Conservation (phyloP, 306 rosid species). For the Sesbania bispinosa region DNA sequence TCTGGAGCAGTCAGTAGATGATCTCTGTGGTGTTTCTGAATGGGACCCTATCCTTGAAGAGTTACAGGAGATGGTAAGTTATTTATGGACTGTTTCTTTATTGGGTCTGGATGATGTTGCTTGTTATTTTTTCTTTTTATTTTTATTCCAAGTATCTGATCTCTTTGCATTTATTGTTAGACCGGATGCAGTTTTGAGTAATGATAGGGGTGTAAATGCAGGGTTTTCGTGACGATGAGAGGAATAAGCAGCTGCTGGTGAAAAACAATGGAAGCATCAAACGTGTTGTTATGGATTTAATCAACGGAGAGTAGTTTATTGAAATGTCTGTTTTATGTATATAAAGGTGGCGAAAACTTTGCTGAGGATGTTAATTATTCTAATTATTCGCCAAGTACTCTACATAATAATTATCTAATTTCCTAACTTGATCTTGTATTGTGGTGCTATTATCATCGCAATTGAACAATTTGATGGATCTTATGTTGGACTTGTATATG, state of each 20-base stretch:
- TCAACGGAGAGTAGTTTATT: constrained; percentile 50
- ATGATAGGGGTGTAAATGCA: constrained; percentile 30
- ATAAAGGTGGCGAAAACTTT: not conserved
- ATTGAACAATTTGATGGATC: constrained; percentile 11
- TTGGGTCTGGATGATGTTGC: not conserved
- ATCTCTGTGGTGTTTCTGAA: constrained; percentile 72
- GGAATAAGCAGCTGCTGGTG: constrained; percentile 68
- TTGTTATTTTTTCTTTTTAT: not conserved
- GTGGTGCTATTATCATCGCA: constrained; percentile 22
- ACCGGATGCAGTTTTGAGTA: not conserved
- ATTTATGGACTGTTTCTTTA: not conserved
- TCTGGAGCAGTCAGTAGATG: constrained; percentile 68
- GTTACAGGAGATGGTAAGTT: constrained; percentile 73
- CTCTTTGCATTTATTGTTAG: not conserved
- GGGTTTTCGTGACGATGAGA: constrained; percentile 70
- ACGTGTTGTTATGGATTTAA: constrained; percentile 84
- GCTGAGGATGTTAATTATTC: not conserved
- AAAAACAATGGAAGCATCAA: constrained; percentile 91
- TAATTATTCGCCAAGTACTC: not conserved
- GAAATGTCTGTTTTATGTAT: constrained; percentile 1
- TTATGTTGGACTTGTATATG: not conserved
- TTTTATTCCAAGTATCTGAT: not conserved
- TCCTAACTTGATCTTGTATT: not conserved
- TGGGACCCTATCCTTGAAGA: constrained; percentile 93
- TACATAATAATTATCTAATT: not conserved